Evolutionary conservation across 495 filamentous ascomycete genomes (phyloP).

Genomic region (Aspergillus sclerotiicarbonarius): DNA sequence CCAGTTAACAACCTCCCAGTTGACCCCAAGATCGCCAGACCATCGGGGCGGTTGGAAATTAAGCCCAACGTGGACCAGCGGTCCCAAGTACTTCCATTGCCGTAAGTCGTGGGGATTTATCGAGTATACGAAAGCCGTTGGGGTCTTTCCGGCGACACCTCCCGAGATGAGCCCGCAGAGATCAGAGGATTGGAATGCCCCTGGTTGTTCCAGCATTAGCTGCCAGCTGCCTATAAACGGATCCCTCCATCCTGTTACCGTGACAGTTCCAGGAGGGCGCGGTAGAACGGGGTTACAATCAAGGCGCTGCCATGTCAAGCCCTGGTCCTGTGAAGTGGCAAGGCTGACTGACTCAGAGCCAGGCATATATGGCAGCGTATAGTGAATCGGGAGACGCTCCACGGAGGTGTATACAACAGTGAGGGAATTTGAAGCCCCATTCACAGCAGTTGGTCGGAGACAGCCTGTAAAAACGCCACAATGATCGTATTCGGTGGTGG

Average conservation of each 20-base stretch:
- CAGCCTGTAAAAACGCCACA: conserved; percentile 55
- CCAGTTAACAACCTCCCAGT: conserved; percentile 58
- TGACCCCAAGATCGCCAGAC: conserved; percentile 53
- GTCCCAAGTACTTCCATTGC: conserved; percentile 52
- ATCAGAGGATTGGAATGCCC: conserved; percentile 18
- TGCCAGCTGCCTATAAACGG: conserved; percentile 50
- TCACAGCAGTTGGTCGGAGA: conserved; percentile 40
- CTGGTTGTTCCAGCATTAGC: conserved; percentile 34
- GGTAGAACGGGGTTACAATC: conserved; percentile 50
- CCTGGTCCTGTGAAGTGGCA: conserved; percentile 49
- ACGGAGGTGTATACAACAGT: conserved; percentile 53
- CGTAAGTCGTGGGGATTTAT: conserved; percentile 45
- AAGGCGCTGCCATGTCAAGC: conserved; percentile 48
- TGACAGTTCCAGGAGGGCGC: conserved; percentile 40
- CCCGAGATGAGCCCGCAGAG: conserved; percentile 54
- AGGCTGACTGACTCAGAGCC: conserved; percentile 51
- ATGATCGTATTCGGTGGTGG: conserved; percentile 44
- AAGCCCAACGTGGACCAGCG: conserved; percentile 41
- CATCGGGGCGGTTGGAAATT: conserved; percentile 45
- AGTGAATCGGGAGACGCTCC: conserved; percentile 49
- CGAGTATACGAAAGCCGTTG: conserved; percentile 52
- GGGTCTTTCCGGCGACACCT: conserved; percentile 47
- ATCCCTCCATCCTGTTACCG: conserved; percentile 56
- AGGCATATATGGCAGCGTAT: conserved; percentile 42
- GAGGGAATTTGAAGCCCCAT: conserved; percentile 42